Percentiles rank a stretch among this genome's conserved stretches.
Evolutionary conservation across 169 alveolate species (phyloP).

Genomic region (Eimeria necatrix): DNA sequence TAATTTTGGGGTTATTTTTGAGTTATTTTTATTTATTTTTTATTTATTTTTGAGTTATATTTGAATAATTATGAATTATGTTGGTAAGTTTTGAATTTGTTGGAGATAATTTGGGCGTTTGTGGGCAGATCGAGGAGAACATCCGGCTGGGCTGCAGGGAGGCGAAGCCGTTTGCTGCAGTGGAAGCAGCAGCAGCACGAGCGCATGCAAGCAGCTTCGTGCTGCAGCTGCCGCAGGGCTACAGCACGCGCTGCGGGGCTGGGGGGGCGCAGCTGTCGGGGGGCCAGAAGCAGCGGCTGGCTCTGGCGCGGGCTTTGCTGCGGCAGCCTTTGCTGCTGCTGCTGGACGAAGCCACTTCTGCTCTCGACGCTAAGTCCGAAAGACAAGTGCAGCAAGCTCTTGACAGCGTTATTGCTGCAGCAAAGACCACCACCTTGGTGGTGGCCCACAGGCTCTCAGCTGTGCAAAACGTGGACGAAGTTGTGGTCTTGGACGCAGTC

Average conservation of each 20-base stretch:
- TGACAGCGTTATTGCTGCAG: slow-evolving; percentile 20
- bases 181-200: background rate
- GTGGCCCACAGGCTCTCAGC: slow-evolving; percentile 96
- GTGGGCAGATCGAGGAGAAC: background rate
- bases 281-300: slow-evolving; percentile 69
- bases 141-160: background rate
- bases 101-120: too few relatives aligned
- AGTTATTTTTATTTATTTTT: too few relatives aligned
- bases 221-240: background rate
- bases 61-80: too few relatives aligned
- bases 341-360: slow-evolving; percentile 68
- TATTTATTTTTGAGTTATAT: too few relatives aligned
- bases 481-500: slow-evolving; percentile 87
- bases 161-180: background rate
- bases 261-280: slow-evolving; percentile 7
- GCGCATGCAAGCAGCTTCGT: background rate
- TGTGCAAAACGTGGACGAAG: slow-evolving; percentile 89
- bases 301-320: slow-evolving; percentile 58
- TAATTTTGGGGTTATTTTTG: too few relatives aligned
- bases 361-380: slow-evolving; percentile 65
- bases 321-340: slow-evolving; percentile 21
- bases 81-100: too few relatives aligned
- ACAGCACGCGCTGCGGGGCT: background rate
- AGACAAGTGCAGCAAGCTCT: slow-evolving; percentile 82
- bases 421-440: slow-evolving; percentile 88